phyloP scores from a whole-genome alignment of 495 filamentous ascomycete genomes.

The Penicillium psychrofluorescens region DNA sequence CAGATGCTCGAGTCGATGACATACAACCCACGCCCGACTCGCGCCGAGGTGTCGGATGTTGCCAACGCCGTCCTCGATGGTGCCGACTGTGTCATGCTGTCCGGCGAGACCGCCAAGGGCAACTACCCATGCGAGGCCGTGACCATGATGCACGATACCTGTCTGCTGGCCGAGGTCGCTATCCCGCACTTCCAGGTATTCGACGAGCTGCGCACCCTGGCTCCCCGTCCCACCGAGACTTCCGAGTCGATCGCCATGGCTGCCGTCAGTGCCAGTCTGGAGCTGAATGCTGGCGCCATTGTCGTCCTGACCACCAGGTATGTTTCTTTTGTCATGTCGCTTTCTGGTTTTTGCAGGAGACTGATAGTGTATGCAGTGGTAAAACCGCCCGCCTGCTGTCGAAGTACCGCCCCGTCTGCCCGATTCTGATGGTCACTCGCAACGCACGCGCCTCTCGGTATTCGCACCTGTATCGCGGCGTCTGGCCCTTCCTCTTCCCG shows the following conservation, averaged over 20 bases:
- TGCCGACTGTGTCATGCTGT: constrained; percentile 99
- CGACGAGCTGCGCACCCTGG: constrained; percentile 83
- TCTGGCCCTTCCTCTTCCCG: constrained; percentile 93
- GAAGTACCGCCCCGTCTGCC: constrained; percentile 97
- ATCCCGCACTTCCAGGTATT: constrained; percentile 95
- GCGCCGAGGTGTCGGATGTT: constrained; percentile 96
- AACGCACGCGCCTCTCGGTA: constrained; percentile 78
- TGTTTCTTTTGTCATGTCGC: constrained; percentile 5
- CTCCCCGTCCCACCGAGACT: constrained; percentile 71
- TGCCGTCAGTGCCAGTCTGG: constrained; percentile 85
- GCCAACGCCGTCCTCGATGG: constrained; percentile 97
- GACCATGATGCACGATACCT: constrained; percentile 95
- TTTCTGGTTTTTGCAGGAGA: constrained; percentile 1
- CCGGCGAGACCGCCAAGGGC: constrained; percentile 97
- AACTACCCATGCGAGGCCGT: constrained; percentile 89
- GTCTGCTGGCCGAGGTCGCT: constrained; percentile 88
- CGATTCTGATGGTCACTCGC: constrained; percentile 96
- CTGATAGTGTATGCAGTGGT: constrained; percentile 49
- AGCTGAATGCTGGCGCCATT: constrained; percentile 93
- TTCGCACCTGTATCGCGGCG: constrained; percentile 92
- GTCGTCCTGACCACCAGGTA: constrained; percentile 87
- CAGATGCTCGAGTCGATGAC: constrained; percentile 99
- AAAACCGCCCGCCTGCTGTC: constrained; percentile 88
- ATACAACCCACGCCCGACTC: constrained; percentile 95
- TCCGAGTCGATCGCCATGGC: constrained; percentile 93